phyloP scores from a whole-genome alignment of 768 basidiomycete genomes.

The Boletellus ananiceps region DNA sequence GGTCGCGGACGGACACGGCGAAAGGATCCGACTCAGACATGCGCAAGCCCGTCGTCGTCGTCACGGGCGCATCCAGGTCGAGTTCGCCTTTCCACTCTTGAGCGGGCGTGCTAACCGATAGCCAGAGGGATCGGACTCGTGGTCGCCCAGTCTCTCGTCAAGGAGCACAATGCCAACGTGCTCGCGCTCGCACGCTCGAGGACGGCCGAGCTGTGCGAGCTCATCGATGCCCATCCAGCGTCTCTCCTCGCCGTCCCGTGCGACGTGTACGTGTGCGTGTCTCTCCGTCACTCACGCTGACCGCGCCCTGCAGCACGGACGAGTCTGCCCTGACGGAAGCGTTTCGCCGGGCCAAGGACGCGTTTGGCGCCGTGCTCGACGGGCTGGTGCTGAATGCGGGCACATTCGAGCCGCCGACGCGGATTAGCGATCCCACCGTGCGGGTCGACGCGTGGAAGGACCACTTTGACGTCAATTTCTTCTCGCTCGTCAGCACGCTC shows the following conservation, averaged over 20 bases:
- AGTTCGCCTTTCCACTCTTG: background rate
- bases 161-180: slow-evolving; percentile 60
- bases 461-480: slow-evolving; percentile 85
- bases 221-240: slow-evolving; percentile 37
- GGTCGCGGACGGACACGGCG: slow-evolving; percentile 24
- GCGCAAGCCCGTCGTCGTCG: slow-evolving; percentile 56
- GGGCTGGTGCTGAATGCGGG: slow-evolving; percentile 85
- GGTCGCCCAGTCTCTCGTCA: slow-evolving; percentile 60
- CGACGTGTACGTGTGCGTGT: slow-evolving; percentile 59
- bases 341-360: slow-evolving; percentile 47
- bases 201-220: slow-evolving; percentile 57
- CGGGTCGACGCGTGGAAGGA: slow-evolving; percentile 58
- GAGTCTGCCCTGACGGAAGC: slow-evolving; percentile 51
- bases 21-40: slow-evolving; percentile 9
- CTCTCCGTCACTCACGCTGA: background rate
- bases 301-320: slow-evolving; percentile 46
- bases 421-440: slow-evolving; percentile 46
- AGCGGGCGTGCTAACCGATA: slow-evolving; percentile 1
- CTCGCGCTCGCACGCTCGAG: slow-evolving; percentile 70
- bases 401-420: slow-evolving; percentile 63
- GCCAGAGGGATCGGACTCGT: slow-evolving; percentile 76
- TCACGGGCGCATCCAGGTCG: slow-evolving; percentile 85
- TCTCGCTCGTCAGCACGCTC: slow-evolving; percentile 71
- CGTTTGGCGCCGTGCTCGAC: slow-evolving; percentile 59
- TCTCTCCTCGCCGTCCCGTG: slow-evolving; percentile 57